Percentiles rank a stretch among this genome's conserved stretches.
Conservation (phyloP, 345 rosid species). For the Pugionium cornutum region DNA sequence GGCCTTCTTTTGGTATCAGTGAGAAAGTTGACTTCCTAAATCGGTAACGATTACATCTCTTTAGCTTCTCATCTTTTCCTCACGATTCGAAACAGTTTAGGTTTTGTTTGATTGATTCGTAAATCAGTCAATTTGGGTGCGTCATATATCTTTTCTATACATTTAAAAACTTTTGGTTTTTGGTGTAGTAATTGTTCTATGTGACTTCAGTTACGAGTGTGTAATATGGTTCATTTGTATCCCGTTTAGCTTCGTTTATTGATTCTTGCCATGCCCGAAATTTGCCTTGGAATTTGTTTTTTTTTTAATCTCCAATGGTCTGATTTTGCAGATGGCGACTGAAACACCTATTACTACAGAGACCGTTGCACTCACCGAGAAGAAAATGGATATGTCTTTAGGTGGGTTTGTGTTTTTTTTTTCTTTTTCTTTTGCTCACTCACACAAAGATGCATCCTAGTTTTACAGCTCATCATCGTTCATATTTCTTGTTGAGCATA, state of each 20-base stretch:
- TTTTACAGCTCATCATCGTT: constrained; percentile 17
- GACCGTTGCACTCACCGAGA: constrained; percentile 80
- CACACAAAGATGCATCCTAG: not conserved
- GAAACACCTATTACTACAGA: constrained; percentile 66
- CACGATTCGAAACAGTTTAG: not conserved
- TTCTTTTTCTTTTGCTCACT: not conserved
- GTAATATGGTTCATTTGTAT: not conserved
- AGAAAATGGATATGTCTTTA: constrained; percentile 86
- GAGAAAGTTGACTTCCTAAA: not conserved
- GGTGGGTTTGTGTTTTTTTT: constrained; percentile 42
- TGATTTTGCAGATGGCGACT: constrained; percentile 52
- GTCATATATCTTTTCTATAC: not conserved
- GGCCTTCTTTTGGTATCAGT: constrained; percentile 6
- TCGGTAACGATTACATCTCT: constrained; percentile 28
- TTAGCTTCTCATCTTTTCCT: constrained; percentile 8
- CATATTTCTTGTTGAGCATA: constrained; percentile 26
- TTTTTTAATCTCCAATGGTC: not conserved
- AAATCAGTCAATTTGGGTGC: not conserved
- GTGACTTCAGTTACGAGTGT: not conserved
- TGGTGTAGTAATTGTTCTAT: not conserved
- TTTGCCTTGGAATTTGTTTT: not conserved
- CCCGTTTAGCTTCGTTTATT: not conserved
- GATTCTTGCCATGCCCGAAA: not conserved
- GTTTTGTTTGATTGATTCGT: constrained; percentile 5
- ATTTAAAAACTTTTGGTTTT: not conserved